Evolutionary conservation across 352 stramenopile species (phyloP).

Genomic region (Phytophthora litchii): DNA sequence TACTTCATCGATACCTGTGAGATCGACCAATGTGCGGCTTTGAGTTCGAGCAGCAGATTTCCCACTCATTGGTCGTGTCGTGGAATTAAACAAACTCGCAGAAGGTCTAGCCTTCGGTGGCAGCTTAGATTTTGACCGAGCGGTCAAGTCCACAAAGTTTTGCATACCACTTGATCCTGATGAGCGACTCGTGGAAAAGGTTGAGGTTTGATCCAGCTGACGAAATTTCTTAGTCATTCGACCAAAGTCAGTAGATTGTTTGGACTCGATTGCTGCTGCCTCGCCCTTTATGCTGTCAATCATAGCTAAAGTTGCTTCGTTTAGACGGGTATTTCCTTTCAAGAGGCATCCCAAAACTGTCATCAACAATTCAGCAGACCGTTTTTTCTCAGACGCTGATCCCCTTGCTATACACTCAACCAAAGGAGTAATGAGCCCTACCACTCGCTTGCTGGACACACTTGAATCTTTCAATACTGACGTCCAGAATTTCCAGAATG

Average conservation of each 20-base stretch:
- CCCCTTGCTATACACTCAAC: slow-evolving; percentile 60
- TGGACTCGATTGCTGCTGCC: slow-evolving; percentile 59
- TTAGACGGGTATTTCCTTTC: slow-evolving; percentile 51
- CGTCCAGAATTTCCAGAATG: slow-evolving; percentile 78
- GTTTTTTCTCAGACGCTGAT: slow-evolving; percentile 58
- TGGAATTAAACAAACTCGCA: slow-evolving; percentile 21
- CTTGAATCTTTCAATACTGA: slow-evolving; percentile 54
- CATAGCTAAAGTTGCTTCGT: slow-evolving; percentile 49
- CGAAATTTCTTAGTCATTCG: slow-evolving; percentile 73
- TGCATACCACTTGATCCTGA: slow-evolving; percentile 16
- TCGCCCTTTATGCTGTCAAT: slow-evolving; percentile 63
- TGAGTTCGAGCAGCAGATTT: slow-evolving; percentile 67
- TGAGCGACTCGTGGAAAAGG: slow-evolving; percentile 59
- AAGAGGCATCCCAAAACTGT: slow-evolving; percentile 61
- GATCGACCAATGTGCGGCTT: slow-evolving; percentile 45
- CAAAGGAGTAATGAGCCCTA: slow-evolving; percentile 53
- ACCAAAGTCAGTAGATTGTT: slow-evolving; percentile 68
- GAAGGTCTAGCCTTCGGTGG: slow-evolving; percentile 16
- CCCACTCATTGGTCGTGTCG: slow-evolving; percentile 53
- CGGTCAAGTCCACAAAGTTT: slow-evolving; percentile 28
- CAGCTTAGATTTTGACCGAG: slow-evolving; percentile 34
- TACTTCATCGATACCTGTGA: slow-evolving; percentile 49
- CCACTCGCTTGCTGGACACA: slow-evolving; percentile 60
- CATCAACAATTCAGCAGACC: slow-evolving; percentile 75
- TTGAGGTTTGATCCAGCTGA: slow-evolving; percentile 53